phyloP scores from a whole-genome alignment of 441 rosid species.

The Iberis amara region DNA sequence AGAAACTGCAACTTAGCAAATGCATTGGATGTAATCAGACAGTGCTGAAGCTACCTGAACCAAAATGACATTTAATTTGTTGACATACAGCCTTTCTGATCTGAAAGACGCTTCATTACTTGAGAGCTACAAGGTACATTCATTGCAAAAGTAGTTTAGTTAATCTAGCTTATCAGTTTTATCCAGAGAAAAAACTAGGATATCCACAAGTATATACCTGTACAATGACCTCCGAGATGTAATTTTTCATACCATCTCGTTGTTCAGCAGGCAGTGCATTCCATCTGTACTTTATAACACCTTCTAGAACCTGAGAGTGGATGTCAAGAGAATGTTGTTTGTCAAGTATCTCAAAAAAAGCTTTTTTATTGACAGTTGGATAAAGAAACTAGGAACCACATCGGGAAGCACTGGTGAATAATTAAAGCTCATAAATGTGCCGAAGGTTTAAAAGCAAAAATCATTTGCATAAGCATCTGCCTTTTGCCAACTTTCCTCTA shows the following conservation, averaged over 20 bases:
- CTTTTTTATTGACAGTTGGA: background rate
- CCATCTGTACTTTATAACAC: constrained; percentile 93
- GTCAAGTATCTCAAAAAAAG: background rate
- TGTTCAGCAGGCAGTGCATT: constrained; percentile 87
- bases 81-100: constrained; percentile 76
- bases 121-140: constrained; percentile 49
- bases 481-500: background rate
- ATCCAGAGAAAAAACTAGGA: background rate
- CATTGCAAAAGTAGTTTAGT: background rate
- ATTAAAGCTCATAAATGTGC: background rate
- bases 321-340: constrained; percentile 2
- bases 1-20: background rate
- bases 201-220: constrained; percentile 44
- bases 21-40: background rate
- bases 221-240: constrained; percentile 88
- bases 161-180: background rate
- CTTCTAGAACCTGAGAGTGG: constrained; percentile 69
- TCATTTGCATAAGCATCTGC: background rate
- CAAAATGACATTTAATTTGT: constrained; percentile 75
- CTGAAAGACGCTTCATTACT: constrained; percentile 73
- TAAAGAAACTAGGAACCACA: constrained; percentile 5
- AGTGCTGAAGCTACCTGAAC: constrained; percentile 61
- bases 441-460: background rate
- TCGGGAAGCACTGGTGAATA: background rate
- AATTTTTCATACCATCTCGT: constrained; percentile 95